Evolutionary conservation across 768 basidiomycete species (phyloP), one percentile per base, ranked within the genome.

Genomic region (Termitomyces sp.): DNA sequence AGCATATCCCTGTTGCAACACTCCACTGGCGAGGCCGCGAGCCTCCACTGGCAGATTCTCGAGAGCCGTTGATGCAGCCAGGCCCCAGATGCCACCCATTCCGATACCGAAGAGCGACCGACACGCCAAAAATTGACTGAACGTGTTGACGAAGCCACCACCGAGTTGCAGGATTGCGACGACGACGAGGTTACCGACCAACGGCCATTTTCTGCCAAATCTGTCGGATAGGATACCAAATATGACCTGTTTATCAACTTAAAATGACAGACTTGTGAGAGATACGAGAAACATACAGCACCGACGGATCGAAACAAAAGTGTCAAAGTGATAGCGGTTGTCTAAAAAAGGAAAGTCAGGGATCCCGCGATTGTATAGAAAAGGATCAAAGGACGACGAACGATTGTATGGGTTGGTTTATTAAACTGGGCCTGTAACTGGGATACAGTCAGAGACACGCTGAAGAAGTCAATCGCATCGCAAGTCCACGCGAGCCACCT

Each of bases 141-240:
- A 98, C 0, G 86, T 92, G 18, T 87, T 79, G 46, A 86, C 85
- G 72, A 95, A 98, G 30, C 91, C 87, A 1, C 86, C 85, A 0
- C 86, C 90, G 26, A 97, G 82, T 67, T 94, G 86, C 55, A 97
- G 82, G 5, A 81, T 69, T 14, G 82, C 78, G 61, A 93, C 82
- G 50, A 95, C 68, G 28, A 93, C 48, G 23, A 95, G 78, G 69
- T 94, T 95, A 63, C 66, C 63, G 32, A 96, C 84, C 5, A 95
- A 78, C 4, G 94, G 94, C 94, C 94, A 98, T 79, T 95, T 96
- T 32, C 95, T 83, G 4, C 95, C 95, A 70, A 79, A 96, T 4
- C 95, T 84, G 70, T 97, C 95, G 1, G 89, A 90, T n/a, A 88
- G 65, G 46, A 94, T 70, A 49, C 93, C 94, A 64, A 96, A 95